Evolutionary conservation across 345 rosid genomes (phyloP).

Genomic region (Ceriops zippeliana): DNA sequence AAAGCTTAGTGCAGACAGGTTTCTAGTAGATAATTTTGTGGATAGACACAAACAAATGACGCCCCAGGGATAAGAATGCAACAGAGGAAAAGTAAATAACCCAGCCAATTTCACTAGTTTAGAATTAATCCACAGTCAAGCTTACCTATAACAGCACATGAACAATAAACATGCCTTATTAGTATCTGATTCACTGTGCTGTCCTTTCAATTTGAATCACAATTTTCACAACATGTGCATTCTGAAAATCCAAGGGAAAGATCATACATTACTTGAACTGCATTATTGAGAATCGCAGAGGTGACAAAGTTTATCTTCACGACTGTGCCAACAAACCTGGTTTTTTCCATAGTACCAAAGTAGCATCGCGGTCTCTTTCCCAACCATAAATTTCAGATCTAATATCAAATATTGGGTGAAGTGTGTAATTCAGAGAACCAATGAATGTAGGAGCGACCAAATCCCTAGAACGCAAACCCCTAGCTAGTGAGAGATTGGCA

Average conservation of each 20-base stretch:
- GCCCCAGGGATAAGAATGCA: no score
- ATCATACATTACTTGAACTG: neutral
- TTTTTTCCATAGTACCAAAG: neutral
- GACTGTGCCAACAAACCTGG: neutral
- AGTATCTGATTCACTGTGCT: neutral
- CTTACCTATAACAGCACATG: neutral
- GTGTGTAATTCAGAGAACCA: neutral
- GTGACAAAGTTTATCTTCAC: neutral
- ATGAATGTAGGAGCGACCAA: neutral
- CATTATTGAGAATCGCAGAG: no score
- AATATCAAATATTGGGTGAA: neutral
- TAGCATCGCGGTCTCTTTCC: neutral
- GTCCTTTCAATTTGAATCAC: neutral
- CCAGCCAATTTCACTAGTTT: neutral
- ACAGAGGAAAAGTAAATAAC: no score
- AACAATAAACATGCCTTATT: neutral
- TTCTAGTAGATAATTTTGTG: no score
- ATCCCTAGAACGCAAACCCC: neutral
- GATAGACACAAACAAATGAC: no score
- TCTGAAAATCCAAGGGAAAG: neutral
- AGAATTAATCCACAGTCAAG: neutral
- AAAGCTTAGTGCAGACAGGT: no score
- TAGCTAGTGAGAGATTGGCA: no score
- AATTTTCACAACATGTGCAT: neutral
- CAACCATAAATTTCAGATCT: constrained; percentile 7